A percentile compares a stretch with the other conserved stretches of the same genome.
Conservation (phyloP, 345 rosid genomes). For the Populus davidiana region DNA sequence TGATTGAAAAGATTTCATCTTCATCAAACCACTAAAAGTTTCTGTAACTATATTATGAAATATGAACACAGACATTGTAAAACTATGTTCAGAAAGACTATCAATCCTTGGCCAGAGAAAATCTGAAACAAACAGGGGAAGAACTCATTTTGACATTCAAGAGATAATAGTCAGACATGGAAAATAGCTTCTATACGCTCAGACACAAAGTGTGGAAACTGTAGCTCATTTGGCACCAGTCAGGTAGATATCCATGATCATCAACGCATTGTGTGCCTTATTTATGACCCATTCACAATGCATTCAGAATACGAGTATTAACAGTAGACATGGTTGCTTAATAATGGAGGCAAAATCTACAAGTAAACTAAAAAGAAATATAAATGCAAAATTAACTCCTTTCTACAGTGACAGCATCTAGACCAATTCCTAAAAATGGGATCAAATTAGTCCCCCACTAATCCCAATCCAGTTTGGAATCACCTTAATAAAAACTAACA, state of each 20-base stretch:
- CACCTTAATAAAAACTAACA: not conserved
- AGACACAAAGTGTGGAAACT: not conserved
- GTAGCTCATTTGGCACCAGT: not conserved
- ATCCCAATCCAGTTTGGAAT: not conserved
- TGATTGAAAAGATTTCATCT: not conserved
- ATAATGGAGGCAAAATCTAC: not conserved
- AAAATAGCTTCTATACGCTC: not conserved
- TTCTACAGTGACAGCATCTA: not conserved
- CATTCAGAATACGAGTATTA: not conserved
- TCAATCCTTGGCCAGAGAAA: not conserved
- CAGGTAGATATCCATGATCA: not conserved
- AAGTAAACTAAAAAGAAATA: not conserved
- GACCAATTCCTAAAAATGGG: not conserved
- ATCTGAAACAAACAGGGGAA: not conserved
- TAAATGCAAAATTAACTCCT: not conserved
- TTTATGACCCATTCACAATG: not conserved
- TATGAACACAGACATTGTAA: not conserved
- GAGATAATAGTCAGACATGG: conserved; percentile 7
- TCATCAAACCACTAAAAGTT: not conserved
- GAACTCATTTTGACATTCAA: not conserved
- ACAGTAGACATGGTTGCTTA: not conserved
- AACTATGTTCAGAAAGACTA: not conserved
- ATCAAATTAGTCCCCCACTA: not conserved
- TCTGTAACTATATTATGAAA: not conserved
- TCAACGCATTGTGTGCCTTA: not conserved